A percentile compares a stretch with the other conserved stretches of the same genome.
phyloP scores from a whole-genome alignment of 805 yeast genomes.

The Ogataea glucozyma region DNA sequence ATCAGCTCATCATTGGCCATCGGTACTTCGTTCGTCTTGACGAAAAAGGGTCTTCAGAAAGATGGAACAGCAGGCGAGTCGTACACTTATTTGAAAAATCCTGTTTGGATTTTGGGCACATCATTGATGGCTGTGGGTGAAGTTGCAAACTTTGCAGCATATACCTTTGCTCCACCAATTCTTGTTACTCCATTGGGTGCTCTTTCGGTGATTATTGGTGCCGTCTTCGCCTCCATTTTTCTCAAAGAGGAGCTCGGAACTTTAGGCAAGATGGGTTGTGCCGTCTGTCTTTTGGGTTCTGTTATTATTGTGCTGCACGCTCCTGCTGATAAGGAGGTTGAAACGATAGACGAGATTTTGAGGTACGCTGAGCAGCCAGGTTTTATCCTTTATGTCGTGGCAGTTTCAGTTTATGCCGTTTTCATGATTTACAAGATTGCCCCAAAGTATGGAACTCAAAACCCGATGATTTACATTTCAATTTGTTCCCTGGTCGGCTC shows the following conservation, averaged over 20 bases:
- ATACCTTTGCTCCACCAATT: slow-evolving; percentile 93
- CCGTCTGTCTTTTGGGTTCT: slow-evolving; percentile 84
- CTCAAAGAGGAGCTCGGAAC: slow-evolving; percentile 85
- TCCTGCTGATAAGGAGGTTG: slow-evolving; percentile 88
- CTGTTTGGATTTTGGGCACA: slow-evolving; percentile 95
- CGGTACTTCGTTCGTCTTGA: slow-evolving; percentile 86
- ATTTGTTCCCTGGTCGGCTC: slow-evolving; percentile 91
- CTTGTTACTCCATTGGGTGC: slow-evolving; percentile 93
- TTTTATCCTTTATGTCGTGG: slow-evolving; percentile 63
- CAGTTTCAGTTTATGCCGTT: slow-evolving; percentile 66
- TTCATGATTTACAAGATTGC: slow-evolving; percentile 84
- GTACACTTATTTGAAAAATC: slow-evolving; percentile 75
- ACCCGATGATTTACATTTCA: slow-evolving; percentile 87
- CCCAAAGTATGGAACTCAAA: slow-evolving; percentile 73
- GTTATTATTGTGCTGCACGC: slow-evolving; percentile 89
- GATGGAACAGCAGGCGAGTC: slow-evolving; percentile 72
- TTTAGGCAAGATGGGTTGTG: slow-evolving; percentile 90
- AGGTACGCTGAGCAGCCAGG: slow-evolving; percentile 77
- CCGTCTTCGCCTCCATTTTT: slow-evolving; percentile 82
- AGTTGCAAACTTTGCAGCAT: slow-evolving; percentile 90
- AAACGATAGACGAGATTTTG: slow-evolving; percentile 85
- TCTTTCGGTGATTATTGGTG: slow-evolving; percentile 85
- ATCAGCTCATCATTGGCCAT: slow-evolving; percentile 85
- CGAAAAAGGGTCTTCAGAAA: slow-evolving; percentile 77
- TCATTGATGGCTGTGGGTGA: slow-evolving; percentile 89